Evolutionary conservation across 2,329 filamentous ascomycete genomes (phyloP).

Genomic region (Calonectria hongkongensis): DNA sequence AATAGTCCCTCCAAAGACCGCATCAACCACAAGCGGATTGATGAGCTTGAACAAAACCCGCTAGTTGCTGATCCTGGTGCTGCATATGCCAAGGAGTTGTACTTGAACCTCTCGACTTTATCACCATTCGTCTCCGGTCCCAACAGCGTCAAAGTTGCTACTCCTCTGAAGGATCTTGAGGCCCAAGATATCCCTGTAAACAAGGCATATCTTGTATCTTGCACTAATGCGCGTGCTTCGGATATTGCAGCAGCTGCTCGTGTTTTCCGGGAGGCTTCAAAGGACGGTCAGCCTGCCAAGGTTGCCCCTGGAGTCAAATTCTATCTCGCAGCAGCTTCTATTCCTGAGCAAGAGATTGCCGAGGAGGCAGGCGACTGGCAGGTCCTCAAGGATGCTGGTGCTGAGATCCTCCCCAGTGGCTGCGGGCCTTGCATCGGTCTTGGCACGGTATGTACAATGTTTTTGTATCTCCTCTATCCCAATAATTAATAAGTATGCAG

Average conservation of each 20-base stretch:
- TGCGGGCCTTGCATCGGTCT: slow-evolving; percentile 93
- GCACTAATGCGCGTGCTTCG: slow-evolving; percentile 89
- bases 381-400: slow-evolving; percentile 86
- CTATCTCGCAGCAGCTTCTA: slow-evolving; percentile 92
- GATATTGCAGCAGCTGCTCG: slow-evolving; percentile 86
- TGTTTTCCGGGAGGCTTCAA: slow-evolving; percentile 88
- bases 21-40: slow-evolving; percentile 83
- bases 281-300: slow-evolving; percentile 78
- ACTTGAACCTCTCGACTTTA: slow-evolving; percentile 87
- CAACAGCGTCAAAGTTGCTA: slow-evolving; percentile 92
- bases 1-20: slow-evolving; percentile 70
- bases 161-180: slow-evolving; percentile 84
- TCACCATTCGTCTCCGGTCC: slow-evolving; percentile 91
- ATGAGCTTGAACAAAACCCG: slow-evolving; percentile 81
- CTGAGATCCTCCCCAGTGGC: slow-evolving; percentile 79
- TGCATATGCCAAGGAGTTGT: slow-evolving; percentile 87
- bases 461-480: too few relatives aligned
- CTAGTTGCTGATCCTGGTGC: slow-evolving; percentile 84
- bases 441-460: too few relatives aligned
- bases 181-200: slow-evolving; percentile 84
- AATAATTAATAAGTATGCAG: too few relatives aligned
- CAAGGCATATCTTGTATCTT: slow-evolving; percentile 91
- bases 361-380: slow-evolving; percentile 93
- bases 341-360: slow-evolving; percentile 83
- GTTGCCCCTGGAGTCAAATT: slow-evolving; percentile 86